A percentile compares a stretch with the other conserved stretches of the same genome.
These are phyloP conservation scores for Arabis alpina DNA, from an alignment of 345 rosid genomes.

Conservation along the genomic window DNA sequence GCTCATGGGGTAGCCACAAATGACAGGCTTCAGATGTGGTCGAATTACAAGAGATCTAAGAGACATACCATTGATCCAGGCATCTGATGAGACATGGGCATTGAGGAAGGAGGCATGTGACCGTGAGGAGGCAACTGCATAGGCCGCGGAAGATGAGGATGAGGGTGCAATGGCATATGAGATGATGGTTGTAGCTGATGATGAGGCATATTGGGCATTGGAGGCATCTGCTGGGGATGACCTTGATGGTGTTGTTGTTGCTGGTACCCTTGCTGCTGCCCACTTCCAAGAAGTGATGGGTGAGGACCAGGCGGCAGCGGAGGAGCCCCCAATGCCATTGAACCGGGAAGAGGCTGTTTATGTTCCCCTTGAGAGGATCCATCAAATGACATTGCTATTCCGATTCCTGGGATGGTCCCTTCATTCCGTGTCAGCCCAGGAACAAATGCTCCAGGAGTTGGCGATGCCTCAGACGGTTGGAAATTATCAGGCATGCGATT, in stretches of 20 bases:
- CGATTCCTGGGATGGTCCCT: conserved; percentile 95
- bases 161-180: conserved; percentile 75
- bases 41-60: conserved; percentile 29
- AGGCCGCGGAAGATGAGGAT: conserved; percentile 82
- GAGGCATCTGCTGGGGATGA: conserved; percentile 74
- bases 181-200: conserved; percentile 70
- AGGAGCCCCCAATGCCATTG: conserved; percentile 79
- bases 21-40: conserved; percentile 12
- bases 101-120: conserved; percentile 57
- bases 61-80: conserved; percentile 84
- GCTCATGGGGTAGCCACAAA: conserved; percentile 24
- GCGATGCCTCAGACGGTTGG: conserved; percentile 66
- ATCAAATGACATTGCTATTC: conserved; percentile 80
- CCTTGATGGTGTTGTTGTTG: conserved; percentile 78
- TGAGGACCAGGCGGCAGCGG: conserved; percentile 99
- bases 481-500: conserved; percentile 81
- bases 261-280: conserved; percentile 88
- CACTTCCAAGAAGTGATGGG: conserved; percentile 77
- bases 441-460: conserved; percentile 84
- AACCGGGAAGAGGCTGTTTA: conserved; percentile 65
- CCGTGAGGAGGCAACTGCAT: conserved; percentile 83
- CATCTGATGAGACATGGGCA: conserved; percentile 60
- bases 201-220: conserved; percentile 83
- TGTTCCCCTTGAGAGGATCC: conserved; percentile 81
- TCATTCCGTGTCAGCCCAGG: conserved; percentile 83